These are phyloP conservation scores for Allantophomopsis lycopodina DNA, from an alignment of 2,329 filamentous ascomycete genomes.

Conservation along the genomic window DNA sequence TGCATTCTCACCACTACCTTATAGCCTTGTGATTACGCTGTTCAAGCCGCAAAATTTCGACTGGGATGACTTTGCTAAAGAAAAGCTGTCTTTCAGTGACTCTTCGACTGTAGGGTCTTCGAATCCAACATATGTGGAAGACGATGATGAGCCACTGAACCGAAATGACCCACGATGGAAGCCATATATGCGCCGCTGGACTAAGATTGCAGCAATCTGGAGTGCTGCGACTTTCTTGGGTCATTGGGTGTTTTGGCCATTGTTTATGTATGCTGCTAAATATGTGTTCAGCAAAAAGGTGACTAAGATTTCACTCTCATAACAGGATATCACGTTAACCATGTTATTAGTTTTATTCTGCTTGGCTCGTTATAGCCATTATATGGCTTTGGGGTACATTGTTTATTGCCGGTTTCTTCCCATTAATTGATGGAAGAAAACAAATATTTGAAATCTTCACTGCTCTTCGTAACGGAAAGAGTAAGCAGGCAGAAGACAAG, in stretches of 20 bases:
- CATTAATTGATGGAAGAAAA: conserved; percentile 29
- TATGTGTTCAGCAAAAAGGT: conserved; percentile 31
- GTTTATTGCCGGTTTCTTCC: conserved; percentile 33
- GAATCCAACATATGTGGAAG: conserved; percentile 15
- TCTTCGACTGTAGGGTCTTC: conserved; percentile 9
- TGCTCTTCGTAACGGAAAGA: not conserved
- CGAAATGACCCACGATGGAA: conserved; percentile 17
- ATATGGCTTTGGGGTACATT: conserved; percentile 38
- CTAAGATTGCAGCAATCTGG: conserved; percentile 29
- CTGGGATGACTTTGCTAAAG: conserved; percentile 24
- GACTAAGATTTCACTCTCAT: conserved; percentile 3
- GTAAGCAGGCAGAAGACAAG: not conserved
- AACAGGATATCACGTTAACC: conserved; percentile 1
- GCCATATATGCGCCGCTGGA: conserved; percentile 26
- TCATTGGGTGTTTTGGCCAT: conserved; percentile 38
- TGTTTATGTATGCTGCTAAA: conserved; percentile 37
- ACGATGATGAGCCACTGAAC: conserved; percentile 10
- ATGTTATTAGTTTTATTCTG: conserved; percentile 26
- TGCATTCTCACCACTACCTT: conserved; percentile 24
- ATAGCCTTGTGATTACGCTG: conserved; percentile 31
- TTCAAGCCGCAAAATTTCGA: conserved; percentile 18
- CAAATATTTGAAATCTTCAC: conserved; percentile 12
- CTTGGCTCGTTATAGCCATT: conserved; percentile 34
- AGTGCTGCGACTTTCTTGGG: conserved; percentile 33
- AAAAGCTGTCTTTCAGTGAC: conserved; percentile 23